A percentile compares a stretch with the other conserved stretches of the same genome.
phyloP scores from a whole-genome alignment of 805 yeast species.

The baker's yeast (Saccharomyces cerevisiae) region DNA sequence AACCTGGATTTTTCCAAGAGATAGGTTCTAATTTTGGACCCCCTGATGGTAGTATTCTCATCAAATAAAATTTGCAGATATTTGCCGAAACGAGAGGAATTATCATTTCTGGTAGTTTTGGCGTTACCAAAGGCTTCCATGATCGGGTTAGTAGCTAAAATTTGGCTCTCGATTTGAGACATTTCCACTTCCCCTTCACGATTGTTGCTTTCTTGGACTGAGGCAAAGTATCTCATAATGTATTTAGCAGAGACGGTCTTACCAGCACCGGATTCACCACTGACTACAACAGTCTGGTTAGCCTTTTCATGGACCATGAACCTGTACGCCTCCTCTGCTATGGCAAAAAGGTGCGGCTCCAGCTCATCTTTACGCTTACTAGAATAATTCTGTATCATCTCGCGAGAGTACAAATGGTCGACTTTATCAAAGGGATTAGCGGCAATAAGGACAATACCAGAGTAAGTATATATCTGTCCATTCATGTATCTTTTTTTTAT shows the following conservation, averaged over 20 bases:
- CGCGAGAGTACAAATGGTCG: conserved; percentile 82
- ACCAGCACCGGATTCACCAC: conserved; percentile 99
- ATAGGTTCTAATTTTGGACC: conserved; percentile 90
- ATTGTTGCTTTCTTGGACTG: conserved; percentile 54
- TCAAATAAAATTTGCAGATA: conserved; percentile 86
- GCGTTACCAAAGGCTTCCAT: conserved; percentile 94
- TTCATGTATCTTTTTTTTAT: conserved; percentile 82
- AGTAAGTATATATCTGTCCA: conserved; percentile 85
- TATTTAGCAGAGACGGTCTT: conserved; percentile 95
- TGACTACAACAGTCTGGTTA: conserved; percentile 92
- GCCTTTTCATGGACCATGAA: conserved; percentile 79
- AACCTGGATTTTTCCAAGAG: conserved; percentile 87
- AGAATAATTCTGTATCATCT: conserved; percentile 87
- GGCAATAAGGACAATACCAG: conserved; percentile 94
- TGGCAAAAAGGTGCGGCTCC: conserved; percentile 94
- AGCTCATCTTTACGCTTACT: conserved; percentile 78
- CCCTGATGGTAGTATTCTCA: conserved; percentile 68
- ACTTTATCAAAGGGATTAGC: conserved; percentile 91
- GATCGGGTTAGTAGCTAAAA: conserved; percentile 89
- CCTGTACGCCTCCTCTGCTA: conserved; percentile 94
- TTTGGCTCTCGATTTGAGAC: conserved; percentile 87
- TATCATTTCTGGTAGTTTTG: conserved; percentile 83
- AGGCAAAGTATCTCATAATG: conserved; percentile 95
- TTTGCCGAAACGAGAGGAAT: conserved; percentile 92
- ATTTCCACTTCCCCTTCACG: conserved; percentile 45